phyloP scores from a whole-genome alignment of 345 rosid species.

The Aethionema arabicum region DNA sequence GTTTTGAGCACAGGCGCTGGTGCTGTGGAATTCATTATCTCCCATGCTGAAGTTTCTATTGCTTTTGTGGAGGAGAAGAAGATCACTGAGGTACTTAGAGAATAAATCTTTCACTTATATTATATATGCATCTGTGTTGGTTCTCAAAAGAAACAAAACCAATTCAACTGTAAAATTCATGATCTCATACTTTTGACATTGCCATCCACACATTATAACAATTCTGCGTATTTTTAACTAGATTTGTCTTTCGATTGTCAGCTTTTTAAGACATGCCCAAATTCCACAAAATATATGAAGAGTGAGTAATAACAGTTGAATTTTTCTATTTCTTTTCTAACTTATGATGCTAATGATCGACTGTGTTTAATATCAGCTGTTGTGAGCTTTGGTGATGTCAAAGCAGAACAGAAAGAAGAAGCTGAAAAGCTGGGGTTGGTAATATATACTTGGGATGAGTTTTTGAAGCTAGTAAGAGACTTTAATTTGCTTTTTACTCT shows the following conservation, averaged over 20 bases:
- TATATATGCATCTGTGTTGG: background rate
- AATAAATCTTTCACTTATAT: too few relatives aligned
- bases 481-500: background rate
- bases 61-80: slow-evolving; percentile 79
- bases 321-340: background rate
- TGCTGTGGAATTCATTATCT: slow-evolving; percentile 71
- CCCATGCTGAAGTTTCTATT: slow-evolving; percentile 73
- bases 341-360: slow-evolving; percentile 19
- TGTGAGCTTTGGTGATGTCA: slow-evolving; percentile 76
- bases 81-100: slow-evolving; percentile 57
- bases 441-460: slow-evolving; percentile 75
- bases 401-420: slow-evolving; percentile 56
- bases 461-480: slow-evolving; percentile 56
- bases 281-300: slow-evolving; percentile 50
- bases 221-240: background rate
- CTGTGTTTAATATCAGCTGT: slow-evolving; percentile 47
- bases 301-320: slow-evolving; percentile 45
- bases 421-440: slow-evolving; percentile 56
- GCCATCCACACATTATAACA: background rate
- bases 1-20: slow-evolving; percentile 56
- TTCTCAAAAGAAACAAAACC: background rate
- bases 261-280: slow-evolving; percentile 72
- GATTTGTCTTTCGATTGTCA: slow-evolving; percentile 29
- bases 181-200: background rate
- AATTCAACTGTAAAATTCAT: background rate